Evolutionary conservation across 208 protist genomes (phyloP).

Genomic region (Trypanosoma lewisi): DNA sequence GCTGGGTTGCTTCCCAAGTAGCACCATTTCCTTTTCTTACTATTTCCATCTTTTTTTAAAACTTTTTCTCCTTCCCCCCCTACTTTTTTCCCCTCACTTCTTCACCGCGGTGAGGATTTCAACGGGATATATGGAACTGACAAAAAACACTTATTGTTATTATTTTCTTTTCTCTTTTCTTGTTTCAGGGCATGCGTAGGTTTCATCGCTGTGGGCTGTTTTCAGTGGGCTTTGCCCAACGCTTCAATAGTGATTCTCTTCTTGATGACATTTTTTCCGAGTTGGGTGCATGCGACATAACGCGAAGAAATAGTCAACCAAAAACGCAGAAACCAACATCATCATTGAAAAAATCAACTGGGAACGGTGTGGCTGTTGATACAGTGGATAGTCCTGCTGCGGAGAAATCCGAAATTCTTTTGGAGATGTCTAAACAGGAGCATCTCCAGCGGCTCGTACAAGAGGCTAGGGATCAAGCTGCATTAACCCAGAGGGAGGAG

Average conservation of each 20-base stretch:
- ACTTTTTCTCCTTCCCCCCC: no score
- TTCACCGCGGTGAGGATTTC: no score
- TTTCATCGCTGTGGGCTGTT: constrained; percentile 3
- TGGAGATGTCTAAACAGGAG: constrained; percentile 25
- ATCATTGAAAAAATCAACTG: not conserved
- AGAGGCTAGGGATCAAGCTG: constrained; percentile 42
- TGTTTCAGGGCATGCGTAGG: constrained; percentile 17
- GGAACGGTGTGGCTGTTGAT: not conserved
- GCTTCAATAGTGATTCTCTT: constrained; percentile 18
- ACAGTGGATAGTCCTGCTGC: not conserved
- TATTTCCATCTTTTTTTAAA: not conserved
- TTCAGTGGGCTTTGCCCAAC: constrained; percentile 3
- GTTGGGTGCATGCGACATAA: constrained; percentile 27
- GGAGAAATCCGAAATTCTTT: constrained; percentile 23
- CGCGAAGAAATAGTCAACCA: not conserved
- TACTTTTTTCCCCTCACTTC: no score
- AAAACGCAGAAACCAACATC: not conserved
- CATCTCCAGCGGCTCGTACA: constrained; percentile 31
- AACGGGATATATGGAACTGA: no score
- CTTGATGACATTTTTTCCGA: constrained; percentile 32
- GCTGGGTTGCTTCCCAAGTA: constrained; percentile 85
- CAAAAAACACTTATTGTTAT: no score
- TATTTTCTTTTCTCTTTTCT: constrained; percentile 10
- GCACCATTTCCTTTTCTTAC: not conserved
- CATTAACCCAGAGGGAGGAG: constrained; percentile 31